Conservation (phyloP, 225 moss, liverwort and hornwort species). For the Takakia lepidozioides region DNA sequence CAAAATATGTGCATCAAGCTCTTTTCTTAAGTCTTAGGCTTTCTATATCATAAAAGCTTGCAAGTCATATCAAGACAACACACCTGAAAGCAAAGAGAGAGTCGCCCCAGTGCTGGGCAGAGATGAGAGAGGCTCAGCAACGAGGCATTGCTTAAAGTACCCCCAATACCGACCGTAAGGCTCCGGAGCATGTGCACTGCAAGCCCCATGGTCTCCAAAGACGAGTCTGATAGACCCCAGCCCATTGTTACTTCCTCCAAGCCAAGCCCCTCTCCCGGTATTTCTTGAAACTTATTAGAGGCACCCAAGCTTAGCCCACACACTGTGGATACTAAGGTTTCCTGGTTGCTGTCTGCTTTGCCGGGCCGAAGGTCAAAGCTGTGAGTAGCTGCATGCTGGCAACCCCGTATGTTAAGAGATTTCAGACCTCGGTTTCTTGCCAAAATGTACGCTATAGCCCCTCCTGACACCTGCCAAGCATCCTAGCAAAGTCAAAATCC, state of each 20-base stretch:
- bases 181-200: conserved; percentile 20
- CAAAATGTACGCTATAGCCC: conserved; percentile 32
- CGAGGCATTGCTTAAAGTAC: conserved; percentile 29
- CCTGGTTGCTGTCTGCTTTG: too few relatives aligned
- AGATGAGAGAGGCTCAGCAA: conserved; percentile 28
- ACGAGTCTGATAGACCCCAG: conserved; percentile 47
- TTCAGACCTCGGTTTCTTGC: conserved; percentile 39
- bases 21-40: too few relatives aligned
- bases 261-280: conserved; percentile 5
- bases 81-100: conserved; percentile 65
- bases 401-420: conserved; percentile 56
- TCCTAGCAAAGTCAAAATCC: conserved; percentile 3
- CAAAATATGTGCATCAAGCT: too few relatives aligned
- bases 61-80: too few relatives aligned
- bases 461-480: conserved; percentile 48
- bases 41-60: too few relatives aligned
- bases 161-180: conserved; percentile 58
- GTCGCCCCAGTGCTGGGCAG: conserved; percentile 31
- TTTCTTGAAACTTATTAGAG: too few relatives aligned
- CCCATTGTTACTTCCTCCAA: conserved; percentile 60
- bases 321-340: too few relatives aligned
- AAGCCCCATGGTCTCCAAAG: conserved; percentile 27
- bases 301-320: too few relatives aligned
- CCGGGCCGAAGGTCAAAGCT: conserved; percentile 1
- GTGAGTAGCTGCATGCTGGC: conserved; percentile 17